Base-by-base conservation (phyloP, 371 early-diverging fungal genomes). In the Quaeritorhiza haematococci region DNA sequence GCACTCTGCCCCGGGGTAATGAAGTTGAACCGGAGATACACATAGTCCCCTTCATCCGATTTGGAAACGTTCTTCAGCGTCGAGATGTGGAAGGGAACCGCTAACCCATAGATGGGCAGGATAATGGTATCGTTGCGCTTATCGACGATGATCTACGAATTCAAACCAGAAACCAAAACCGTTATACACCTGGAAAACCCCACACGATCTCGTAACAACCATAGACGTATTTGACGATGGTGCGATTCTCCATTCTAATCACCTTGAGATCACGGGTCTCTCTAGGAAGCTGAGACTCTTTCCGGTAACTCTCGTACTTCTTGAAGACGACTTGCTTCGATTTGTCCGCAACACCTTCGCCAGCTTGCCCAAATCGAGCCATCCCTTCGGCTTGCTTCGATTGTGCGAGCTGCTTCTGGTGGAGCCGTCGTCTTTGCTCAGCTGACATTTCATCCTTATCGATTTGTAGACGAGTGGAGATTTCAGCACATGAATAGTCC, bases 81-180 rank as follows among this genome's bases (percentile, higher is more conserved):
- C 15, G 92, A 89, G 49, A 99, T 91, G 74, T 99, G 99, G 84
- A 99, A 98, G 23, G 99, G 99, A 2, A 99, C 98, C 0, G 97
- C 89, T 69, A 90, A 85, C 32, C 97, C 97, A 63, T 93, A 93
- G 34, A 99, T 89, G 3, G 99, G 99, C 28, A 99, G 73, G 45
- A 98, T 84, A 50, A 99, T 80, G 7, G 95, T 78, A 49, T 94
- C 91, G 33, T 80, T 84, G 34, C 88, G 84, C 53, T 81, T 82
- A 73, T 99, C 99, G 1, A 99, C 92, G 24, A 89, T 66, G 65
- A 99, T 92, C 82, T 91, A 61, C 24, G 32, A 53, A 5, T 3
- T 15, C 33, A 19, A 27, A 19, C 21, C 33, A 21, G 17, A 24
- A 45, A 56, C n/a, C n/a, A n/a, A n/a, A n/a, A n/a, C n/a, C n/a